A percentile compares a stretch with the other conserved stretches of the same genome.
Evolutionary conservation across 805 yeast genomes (phyloP).

Genomic region (Barnettozyma sucrosica): DNA sequence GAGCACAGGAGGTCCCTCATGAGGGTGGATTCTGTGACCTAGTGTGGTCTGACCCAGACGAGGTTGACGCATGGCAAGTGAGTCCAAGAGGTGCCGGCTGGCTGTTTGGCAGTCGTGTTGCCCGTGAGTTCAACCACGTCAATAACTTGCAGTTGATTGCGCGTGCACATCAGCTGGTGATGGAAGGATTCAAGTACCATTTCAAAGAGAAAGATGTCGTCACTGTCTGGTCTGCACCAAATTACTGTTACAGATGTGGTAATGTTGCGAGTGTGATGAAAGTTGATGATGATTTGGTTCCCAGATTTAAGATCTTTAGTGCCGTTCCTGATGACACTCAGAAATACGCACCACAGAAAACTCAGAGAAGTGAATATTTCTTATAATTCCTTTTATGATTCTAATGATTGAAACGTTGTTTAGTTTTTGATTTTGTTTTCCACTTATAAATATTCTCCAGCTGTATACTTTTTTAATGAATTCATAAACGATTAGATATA

Average conservation of each 20-base stretch:
- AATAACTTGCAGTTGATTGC: conserved; percentile 86
- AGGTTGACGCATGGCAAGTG: conserved; percentile 97
- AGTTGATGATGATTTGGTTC: conserved; percentile 79
- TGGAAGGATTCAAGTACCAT: conserved; percentile 97
- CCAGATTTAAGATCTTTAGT: conserved; percentile 87
- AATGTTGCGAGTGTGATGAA: conserved; percentile 98
- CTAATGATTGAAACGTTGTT: conserved; percentile 6
- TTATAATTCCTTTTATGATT: conserved; percentile 13
- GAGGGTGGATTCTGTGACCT: conserved; percentile 98
- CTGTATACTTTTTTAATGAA: not conserved
- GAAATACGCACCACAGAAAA: conserved; percentile 29
- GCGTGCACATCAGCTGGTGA: conserved; percentile 94
- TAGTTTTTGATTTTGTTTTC: not conserved
- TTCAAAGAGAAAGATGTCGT: conserved; percentile 95
- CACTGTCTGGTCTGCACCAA: conserved; percentile 97
- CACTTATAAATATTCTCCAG: not conserved
- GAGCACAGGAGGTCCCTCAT: conserved; percentile 98
- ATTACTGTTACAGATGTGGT: conserved; percentile 95
- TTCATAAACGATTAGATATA: not conserved
- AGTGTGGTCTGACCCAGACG: conserved; percentile 98
- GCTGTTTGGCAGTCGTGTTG: conserved; percentile 91
- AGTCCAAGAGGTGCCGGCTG: conserved; percentile 98
- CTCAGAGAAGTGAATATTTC: conserved; percentile 31
- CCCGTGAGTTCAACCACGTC: conserved; percentile 93
- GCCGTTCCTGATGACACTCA: conserved; percentile 83